Base-by-base conservation (phyloP, 1,284 basidiomycete genomes). In the Bjerkandera adusta region DNA sequence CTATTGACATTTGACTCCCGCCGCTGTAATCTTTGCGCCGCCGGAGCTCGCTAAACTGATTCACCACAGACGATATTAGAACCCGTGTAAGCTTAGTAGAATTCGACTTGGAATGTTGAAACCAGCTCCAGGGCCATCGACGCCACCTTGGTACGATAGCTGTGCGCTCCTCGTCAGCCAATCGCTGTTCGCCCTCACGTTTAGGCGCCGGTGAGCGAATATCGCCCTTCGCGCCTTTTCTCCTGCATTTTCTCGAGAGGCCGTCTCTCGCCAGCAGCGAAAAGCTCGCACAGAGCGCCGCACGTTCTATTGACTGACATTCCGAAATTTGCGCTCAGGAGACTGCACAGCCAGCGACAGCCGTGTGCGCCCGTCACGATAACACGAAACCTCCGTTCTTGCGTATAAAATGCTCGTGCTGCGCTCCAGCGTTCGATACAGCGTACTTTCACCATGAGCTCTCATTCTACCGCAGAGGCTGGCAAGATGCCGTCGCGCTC, bases 171-270 rank as follows among this genome's bases (percentile, higher is more conserved):
- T n/a, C n/a, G n/a, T n/a, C 13, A 32, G 39, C 39, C 39, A 41
- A 41, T 41, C 7, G 39, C 39, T 29, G 25, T 20, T 30, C 18
- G 26, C 27, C 12, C 25, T 10, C 7, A 24, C 21, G 13, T 3
- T n/a, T 20, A 10, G 11, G 27, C 18, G 20, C 41, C 20, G 32
- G 39, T 47, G 45, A 22, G 38, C 20, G 37, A 47, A 34, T 47
- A 41, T 41, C 32, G 45, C 45, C 38, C 18, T 25, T 41, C 20
- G 45, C 15, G 10, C 24, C 10, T 33, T 34, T 30, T 24, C 21
- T n/a, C 29, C n/a, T n/a, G n/a, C n/a, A n/a, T n/a, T n/a, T n/a
- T 30, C 36, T 16, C 15, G 2, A 30, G 10, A 41, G 29, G 24
- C 24, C 11, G 27, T n/a, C 32, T 21, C 45, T n/a, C n/a, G n/a